Percentiles rank a stretch among this genome's conserved stretches.
Evolutionary conservation across 129 eudicot genomes (phyloP).

Genomic region (Flaveria brownii): DNA sequence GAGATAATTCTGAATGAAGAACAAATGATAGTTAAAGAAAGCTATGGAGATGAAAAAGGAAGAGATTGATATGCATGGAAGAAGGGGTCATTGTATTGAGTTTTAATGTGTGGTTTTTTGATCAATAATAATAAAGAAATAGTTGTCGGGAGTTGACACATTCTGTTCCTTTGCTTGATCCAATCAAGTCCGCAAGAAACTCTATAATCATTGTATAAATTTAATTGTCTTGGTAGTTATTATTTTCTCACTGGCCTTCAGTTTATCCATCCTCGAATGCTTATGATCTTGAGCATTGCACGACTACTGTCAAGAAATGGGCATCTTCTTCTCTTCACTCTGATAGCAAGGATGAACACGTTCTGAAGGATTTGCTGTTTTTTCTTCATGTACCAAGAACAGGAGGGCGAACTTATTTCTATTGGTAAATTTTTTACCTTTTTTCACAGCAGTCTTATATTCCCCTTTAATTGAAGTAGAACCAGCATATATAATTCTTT

Average conservation of each 20-base stretch:
- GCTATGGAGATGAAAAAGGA: no score
- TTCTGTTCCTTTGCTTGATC: no score
- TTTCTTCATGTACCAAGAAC: slow-evolving; percentile 97
- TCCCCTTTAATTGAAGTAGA: neutral
- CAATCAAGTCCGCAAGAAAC: neutral
- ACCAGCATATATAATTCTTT: neutral
- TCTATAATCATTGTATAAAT: neutral
- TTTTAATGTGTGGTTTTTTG: no score
- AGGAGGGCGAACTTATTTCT: slow-evolving; percentile 86
- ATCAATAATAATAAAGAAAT: no score
- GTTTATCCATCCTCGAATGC: slow-evolving; percentile 42
- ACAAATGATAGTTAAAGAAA: no score
- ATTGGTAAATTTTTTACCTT: slow-evolving; percentile 48
- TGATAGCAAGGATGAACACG: slow-evolving; percentile 55
- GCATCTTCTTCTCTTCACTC: slow-evolving; percentile 61
- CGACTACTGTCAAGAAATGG: slow-evolving; percentile 71
- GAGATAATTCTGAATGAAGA: no score
- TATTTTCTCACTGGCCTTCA: slow-evolving; percentile 35
- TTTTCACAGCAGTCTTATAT: neutral
- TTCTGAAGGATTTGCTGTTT: slow-evolving; percentile 66
- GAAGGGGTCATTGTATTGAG: no score
- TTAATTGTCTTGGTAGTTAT: slow-evolving; percentile 8
- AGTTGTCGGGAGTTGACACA: no score
- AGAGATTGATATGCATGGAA: no score
- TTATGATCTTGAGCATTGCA: slow-evolving; percentile 54